Conservation (phyloP, 163 green algal species). For the Smithsoniella earleae region DNA sequence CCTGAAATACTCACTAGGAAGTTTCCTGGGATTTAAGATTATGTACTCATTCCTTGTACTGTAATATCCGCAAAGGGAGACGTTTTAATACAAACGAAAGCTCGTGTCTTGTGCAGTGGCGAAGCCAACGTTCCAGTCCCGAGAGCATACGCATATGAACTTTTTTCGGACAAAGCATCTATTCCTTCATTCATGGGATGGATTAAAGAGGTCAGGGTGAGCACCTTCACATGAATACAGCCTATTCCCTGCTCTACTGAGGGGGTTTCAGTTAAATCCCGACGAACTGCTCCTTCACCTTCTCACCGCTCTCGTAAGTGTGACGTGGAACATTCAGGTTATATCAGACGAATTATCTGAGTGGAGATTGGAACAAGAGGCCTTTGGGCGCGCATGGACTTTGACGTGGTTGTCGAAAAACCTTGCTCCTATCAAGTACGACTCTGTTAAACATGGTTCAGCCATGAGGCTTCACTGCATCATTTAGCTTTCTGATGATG, state of each 20-base stretch:
- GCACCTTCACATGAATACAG: background rate
- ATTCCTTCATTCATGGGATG: constrained; percentile 17
- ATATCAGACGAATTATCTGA: background rate
- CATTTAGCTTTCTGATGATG: background rate
- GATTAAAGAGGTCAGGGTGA: constrained; percentile 24
- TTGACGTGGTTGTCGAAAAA: constrained; percentile 15
- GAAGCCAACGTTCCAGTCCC: background rate
- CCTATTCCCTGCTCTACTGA: background rate
- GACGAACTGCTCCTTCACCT: background rate
- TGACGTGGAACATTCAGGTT: background rate
- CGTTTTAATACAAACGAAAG: no score
- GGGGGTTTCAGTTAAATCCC: background rate
- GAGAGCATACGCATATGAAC: background rate
- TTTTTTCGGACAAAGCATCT: constrained; percentile 3
- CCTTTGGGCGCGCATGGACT: constrained; percentile 1
- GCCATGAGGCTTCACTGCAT: no score
- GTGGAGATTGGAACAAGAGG: constrained; percentile 16
- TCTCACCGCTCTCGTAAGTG: no score
- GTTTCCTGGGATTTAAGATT: no score
- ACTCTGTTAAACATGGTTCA: no score
- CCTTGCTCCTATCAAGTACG: background rate
- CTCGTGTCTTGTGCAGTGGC: constrained; percentile 1
- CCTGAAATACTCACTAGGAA: no score
- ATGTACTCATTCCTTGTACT: background rate
- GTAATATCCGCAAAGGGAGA: background rate